phyloP scores from a whole-genome alignment of 306 rosid genomes.

The Acmispon strigosus region DNA sequence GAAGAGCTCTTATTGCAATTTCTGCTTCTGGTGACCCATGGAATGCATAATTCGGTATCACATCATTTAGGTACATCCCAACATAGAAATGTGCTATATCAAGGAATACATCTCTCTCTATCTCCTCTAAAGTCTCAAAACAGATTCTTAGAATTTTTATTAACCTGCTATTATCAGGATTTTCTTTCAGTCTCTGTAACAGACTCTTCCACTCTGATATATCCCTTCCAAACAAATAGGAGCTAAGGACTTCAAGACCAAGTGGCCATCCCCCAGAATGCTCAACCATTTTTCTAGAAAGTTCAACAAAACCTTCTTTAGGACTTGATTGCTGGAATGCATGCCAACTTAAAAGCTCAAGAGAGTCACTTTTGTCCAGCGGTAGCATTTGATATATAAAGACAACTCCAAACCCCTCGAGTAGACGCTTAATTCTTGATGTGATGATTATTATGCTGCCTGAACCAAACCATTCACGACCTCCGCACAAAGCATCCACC shows the following conservation, averaged over 20 bases:
- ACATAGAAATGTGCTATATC: not conserved
- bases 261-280: conserved; percentile 6
- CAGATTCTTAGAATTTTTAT: not conserved
- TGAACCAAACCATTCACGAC: not conserved
- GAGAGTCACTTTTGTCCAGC: not conserved
- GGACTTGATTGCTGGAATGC: conserved; percentile 1
- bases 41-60: not conserved
- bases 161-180: not conserved
- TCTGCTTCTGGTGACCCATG: no score
- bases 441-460: not conserved
- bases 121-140: not conserved
- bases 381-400: no score
- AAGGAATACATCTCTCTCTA: not conserved
- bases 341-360: conserved; percentile 5
- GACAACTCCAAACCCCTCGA: not conserved
- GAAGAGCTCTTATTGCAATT: not conserved
- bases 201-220: not conserved
- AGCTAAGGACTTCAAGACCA: conserved; percentile 7
- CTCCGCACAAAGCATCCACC: not conserved
- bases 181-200: not conserved
- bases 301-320: not conserved
- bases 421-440: not conserved
- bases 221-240: not conserved
- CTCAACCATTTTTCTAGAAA: not conserved
- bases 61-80: not conserved